These are phyloP conservation scores for Eucalyptus urophylla DNA, from an alignment of 345 rosid genomes.

Conservation along the genomic window DNA sequence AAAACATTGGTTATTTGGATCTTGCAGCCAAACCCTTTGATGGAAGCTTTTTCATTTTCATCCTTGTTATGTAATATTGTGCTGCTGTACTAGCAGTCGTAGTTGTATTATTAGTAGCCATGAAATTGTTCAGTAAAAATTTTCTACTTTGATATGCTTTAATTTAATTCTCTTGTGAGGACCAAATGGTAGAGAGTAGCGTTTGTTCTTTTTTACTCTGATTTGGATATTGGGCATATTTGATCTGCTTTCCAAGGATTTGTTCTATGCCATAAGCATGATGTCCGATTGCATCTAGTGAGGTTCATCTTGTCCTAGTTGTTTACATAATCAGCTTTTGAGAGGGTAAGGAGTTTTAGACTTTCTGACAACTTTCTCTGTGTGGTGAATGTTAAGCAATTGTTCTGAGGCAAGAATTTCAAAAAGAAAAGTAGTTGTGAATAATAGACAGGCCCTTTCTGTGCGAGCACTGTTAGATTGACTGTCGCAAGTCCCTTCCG, in stretches of 20 bases:
- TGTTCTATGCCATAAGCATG: not conserved
- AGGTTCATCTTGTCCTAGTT: not conserved
- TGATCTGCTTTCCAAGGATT: not conserved
- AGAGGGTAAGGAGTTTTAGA: not conserved
- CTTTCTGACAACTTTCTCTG: not conserved
- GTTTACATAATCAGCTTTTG: not conserved
- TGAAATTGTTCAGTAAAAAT: not conserved
- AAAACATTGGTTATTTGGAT: not conserved
- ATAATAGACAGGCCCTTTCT: not conserved
- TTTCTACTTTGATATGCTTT: not conserved
- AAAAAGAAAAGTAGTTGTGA: not conserved
- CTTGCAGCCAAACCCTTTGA: fast-evolving
- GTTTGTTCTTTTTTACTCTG: not conserved
- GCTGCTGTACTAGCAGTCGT: fast-evolving
- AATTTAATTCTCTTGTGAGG: not conserved
- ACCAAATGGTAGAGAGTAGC: not conserved
- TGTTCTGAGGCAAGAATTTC: not conserved
- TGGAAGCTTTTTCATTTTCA: not conserved
- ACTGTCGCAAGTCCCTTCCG: not conserved
- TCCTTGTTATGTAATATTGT: fast-evolving
- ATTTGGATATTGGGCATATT: not conserved
- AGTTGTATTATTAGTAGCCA: not conserved
- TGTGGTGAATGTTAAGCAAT: not conserved
- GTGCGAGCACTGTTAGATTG: fast-evolving
- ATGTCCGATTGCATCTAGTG: not conserved